Base-by-base conservation (phyloP, 306 rosid genomes). In the Pyrus communis region DNA sequence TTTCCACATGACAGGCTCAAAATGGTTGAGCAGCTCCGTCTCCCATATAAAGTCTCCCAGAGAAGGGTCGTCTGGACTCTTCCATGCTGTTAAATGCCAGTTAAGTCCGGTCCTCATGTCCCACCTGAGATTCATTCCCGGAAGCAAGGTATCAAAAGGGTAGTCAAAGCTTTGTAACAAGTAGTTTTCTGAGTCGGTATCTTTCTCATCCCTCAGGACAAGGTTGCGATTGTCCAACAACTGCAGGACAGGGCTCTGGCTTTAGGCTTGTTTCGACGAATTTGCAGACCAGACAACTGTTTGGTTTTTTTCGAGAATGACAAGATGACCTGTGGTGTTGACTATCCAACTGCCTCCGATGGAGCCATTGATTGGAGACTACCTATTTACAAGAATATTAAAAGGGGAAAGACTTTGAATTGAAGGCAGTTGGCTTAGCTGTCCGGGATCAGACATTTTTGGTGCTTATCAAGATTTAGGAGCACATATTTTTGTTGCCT, bases 121-220 rank as follows among this genome's bases (percentile, higher is more conserved):
- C 92, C 88, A 85, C 1, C 91, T 92, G 0, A 81, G 60, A 54
- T 88, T 88, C 87, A 84, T 86, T 15, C 87, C 93, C 9, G 87
- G 79, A 15, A 87, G 27, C 28, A 85, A 4, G 17, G 88, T 80
- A 51, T 85, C 88, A 30, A 80, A 40, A 8, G 86, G 87, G 70
- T 84, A 81, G 45, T 84, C 85, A 21, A 84, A 84, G 78, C 88
- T 84, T 22, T 87, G 88, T 86, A 91, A 89, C 35, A 84, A 38
- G 22, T 72, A 85, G 23, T 2, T 76, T 4, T 49, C 71, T 11
- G 79, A 27, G 31, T 69, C 69, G 3, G 3, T 45, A 33, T 78
- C 79, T 3, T 67, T 66, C 22, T 38, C 77, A 25, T 87, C 80
- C 27, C 59, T 81, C 10, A 87, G 64, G n/a, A 89, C 85, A 25